Percentiles rank a stretch among this genome's conserved stretches.
phyloP scores from a whole-genome alignment of 805 yeast species.

The Candida pseudofarinosa region DNA sequence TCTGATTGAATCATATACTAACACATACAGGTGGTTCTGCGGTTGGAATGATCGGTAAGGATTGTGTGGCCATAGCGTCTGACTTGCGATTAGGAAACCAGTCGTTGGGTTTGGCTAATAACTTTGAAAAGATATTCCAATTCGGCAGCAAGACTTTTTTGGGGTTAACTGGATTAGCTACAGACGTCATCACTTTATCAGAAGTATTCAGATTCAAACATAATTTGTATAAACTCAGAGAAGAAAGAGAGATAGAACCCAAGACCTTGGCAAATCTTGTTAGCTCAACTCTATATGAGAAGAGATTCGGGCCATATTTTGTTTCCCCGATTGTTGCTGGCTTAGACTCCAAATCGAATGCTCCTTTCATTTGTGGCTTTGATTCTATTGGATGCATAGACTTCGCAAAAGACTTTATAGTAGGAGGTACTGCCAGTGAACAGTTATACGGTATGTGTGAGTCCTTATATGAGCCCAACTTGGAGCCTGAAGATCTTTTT shows the following conservation, averaged over 20 bases:
- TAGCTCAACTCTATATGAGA: conserved; percentile 83
- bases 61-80: conserved; percentile 95
- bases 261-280: conserved; percentile 89
- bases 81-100: conserved; percentile 93
- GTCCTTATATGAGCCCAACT: conserved; percentile 85
- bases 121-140: conserved; percentile 88
- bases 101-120: conserved; percentile 85
- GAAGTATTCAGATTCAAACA: conserved; percentile 82
- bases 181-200: conserved; percentile 84
- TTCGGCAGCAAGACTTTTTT: conserved; percentile 77
- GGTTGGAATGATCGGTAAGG: conserved; percentile 98
- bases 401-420: conserved; percentile 89
- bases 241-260: conserved; percentile 91
- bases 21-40: conserved; percentile 74
- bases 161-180: conserved; percentile 92
- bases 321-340: conserved; percentile 98
- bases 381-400: conserved; percentile 97
- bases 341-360: conserved; percentile 69
- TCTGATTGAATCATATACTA: not conserved
- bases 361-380: conserved; percentile 92
- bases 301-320: conserved; percentile 93
- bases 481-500: conserved; percentile 92
- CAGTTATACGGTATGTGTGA: conserved; percentile 99
- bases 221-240: conserved; percentile 84
- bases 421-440: conserved; percentile 94